Percentiles rank a stretch among this genome's conserved stretches.
Conservation (phyloP, 163 green algal species). For the Scenedesmus sp. region DNA sequence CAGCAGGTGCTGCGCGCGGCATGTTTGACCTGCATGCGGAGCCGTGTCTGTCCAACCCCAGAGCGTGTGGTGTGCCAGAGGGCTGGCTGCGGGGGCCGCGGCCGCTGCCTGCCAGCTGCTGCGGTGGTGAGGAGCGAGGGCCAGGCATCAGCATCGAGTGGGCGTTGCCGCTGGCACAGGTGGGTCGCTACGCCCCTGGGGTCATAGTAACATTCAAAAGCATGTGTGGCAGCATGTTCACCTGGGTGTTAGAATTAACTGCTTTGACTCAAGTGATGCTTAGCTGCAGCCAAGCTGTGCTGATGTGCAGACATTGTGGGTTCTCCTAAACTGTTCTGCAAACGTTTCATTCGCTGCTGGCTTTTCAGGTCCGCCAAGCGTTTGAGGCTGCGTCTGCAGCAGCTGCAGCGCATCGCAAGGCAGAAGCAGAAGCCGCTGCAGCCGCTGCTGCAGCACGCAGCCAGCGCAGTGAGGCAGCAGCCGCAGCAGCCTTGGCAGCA, state of each 20-base stretch:
- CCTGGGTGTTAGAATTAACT: background rate
- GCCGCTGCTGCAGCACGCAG: background rate
- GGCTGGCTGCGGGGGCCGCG: conserved; percentile 25
- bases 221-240: background rate
- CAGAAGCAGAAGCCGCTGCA: background rate
- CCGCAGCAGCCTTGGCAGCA: background rate
- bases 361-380: background rate
- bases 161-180: background rate
- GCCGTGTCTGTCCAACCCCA: background rate
- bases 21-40: conserved; percentile 27
- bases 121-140: background rate
- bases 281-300: too few relatives aligned
- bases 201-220: too few relatives aligned
- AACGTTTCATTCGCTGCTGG: background rate
- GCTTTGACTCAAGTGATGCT: background rate
- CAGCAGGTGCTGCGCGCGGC: conserved; percentile 22
- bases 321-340: background rate
- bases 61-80: background rate
- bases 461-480: background rate
- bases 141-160: conserved; percentile 28
- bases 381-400: conserved; percentile 42
- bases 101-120: conserved; percentile 14
- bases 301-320: background rate
- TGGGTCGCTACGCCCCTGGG: background rate
- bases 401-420: background rate